Conservation (phyloP, 31 red algal species). For the Asparagopsis taxiformis region DNA sequence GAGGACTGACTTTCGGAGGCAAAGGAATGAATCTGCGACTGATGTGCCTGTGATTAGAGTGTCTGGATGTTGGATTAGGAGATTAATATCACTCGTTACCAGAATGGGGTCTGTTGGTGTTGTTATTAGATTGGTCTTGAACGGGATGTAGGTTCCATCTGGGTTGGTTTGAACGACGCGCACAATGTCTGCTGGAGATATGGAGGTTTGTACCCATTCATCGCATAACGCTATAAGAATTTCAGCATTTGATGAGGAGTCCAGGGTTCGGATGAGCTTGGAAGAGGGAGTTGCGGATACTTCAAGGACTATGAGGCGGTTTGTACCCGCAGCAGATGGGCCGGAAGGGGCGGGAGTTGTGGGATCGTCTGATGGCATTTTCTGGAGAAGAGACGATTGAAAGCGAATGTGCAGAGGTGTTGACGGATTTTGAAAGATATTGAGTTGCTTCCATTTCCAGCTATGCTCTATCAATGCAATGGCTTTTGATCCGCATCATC, state of each 20-base stretch:
- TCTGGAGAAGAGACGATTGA: no score
- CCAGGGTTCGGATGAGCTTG: constrained; percentile 6
- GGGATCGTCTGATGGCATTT: not conserved
- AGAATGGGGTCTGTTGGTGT: constrained; percentile 5
- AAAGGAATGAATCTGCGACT: constrained; percentile 75
- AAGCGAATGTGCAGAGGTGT: no score
- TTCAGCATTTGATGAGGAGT: not conserved
- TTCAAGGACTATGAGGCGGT: not conserved
- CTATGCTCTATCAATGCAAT: no score
- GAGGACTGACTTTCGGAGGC: constrained; percentile 70
- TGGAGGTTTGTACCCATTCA: constrained; percentile 25
- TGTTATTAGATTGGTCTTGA: not conserved
- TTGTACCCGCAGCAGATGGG: not conserved
- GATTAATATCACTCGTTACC: constrained; percentile 57
- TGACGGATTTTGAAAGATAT: no score
- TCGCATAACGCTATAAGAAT: constrained; percentile 29
- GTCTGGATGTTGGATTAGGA: constrained; percentile 83
- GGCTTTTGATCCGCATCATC: no score
- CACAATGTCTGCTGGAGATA: constrained; percentile 28
- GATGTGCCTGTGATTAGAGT: constrained; percentile 80
- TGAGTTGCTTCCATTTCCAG: no score
- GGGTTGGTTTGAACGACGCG: constrained; percentile 29
- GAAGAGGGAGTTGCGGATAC: not conserved
- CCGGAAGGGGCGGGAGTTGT: not conserved
- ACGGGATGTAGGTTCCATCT: constrained; percentile 13